phyloP scores from a whole-genome alignment of 1,284 basidiomycete species.

The Mycosarcoma maydis region DNA sequence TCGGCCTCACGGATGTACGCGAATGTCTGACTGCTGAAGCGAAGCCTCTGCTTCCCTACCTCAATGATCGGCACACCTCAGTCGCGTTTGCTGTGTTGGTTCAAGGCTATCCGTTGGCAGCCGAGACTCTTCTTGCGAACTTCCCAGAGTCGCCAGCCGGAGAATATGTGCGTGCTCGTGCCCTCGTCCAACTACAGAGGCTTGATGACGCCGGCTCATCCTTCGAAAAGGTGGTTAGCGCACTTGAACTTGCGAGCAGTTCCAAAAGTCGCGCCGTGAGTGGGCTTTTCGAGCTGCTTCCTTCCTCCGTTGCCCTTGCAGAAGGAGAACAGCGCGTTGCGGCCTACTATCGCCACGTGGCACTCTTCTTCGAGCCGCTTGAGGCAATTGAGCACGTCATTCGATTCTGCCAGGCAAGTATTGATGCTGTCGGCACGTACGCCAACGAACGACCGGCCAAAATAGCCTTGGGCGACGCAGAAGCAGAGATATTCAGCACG shows the following conservation, averaged over 20 bases:
- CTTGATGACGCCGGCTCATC: slow-evolving; percentile 38
- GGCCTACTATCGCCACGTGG: slow-evolving; percentile 41
- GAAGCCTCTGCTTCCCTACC: slow-evolving; percentile 30
- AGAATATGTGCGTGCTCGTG: slow-evolving; percentile 41
- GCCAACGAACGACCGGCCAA: slow-evolving; percentile 15
- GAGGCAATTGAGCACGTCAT: slow-evolving; percentile 41
- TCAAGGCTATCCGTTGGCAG: slow-evolving; percentile 39
- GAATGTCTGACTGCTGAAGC: slow-evolving; percentile 7
- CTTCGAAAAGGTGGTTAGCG: slow-evolving; percentile 41
- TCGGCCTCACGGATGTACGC: slow-evolving; percentile 34
- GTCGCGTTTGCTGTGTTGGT: slow-evolving; percentile 39
- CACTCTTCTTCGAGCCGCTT: slow-evolving; percentile 47
- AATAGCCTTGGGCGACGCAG: slow-evolving; percentile 4
- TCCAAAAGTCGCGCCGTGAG: slow-evolving; percentile 7
- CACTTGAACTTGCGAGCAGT: slow-evolving; percentile 17
- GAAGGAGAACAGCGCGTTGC: slow-evolving; percentile 30
- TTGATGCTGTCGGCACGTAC: slow-evolving; percentile 42
- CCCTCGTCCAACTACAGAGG: slow-evolving; percentile 36
- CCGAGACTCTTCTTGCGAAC: slow-evolving; percentile 28
- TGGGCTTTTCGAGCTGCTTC: slow-evolving; percentile 41
- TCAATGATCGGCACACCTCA: slow-evolving; percentile 27
- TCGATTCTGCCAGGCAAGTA: slow-evolving; percentile 44
- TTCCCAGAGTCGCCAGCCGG: slow-evolving; percentile 37
- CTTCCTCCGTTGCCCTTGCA: slow-evolving; percentile 15
- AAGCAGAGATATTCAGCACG: neutral